Conservation (phyloP, 2,329 filamentous ascomycete species). For the Trichoderma asperellum region DNA sequence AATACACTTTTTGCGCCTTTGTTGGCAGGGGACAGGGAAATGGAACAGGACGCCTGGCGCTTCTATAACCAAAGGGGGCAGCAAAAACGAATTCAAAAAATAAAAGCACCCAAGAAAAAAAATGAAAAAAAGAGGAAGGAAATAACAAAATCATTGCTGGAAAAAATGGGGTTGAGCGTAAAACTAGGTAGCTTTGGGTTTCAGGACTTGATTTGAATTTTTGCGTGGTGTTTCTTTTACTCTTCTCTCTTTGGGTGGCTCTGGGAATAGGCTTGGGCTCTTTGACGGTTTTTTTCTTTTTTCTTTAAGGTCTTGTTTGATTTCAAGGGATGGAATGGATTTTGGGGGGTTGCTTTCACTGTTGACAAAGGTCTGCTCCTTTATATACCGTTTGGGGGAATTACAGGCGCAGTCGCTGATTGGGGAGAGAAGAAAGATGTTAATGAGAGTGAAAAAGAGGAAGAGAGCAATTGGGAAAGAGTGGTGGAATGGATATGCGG, state of each 20-base stretch:
- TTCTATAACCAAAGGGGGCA: background rate
- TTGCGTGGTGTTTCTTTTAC: conserved; percentile 18
- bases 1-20: background rate
- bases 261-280: conserved; percentile 21
- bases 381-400: conserved; percentile 16
- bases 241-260: conserved; percentile 19
- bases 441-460: conserved; percentile 18
- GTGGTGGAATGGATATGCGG: background rate
- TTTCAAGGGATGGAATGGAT: conserved; percentile 1
- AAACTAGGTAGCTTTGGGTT: background rate
- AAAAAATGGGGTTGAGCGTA: background rate
- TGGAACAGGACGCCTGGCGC: conserved; percentile 2
- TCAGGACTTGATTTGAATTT: background rate
- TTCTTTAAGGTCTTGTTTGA: background rate
- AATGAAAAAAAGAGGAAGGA: background rate
- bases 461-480: background rate
- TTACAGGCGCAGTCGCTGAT: conserved; percentile 8
- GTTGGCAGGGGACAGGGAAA: background rate
- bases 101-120: background rate
- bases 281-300: conserved; percentile 9
- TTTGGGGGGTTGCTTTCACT: conserved; percentile 5
- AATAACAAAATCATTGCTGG: background rate
- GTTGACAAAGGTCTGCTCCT: conserved; percentile 22
- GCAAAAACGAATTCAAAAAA: background rate
- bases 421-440: background rate